Conservation (phyloP, 768 basidiomycete genomes). For the Hericium coralloides region DNA sequence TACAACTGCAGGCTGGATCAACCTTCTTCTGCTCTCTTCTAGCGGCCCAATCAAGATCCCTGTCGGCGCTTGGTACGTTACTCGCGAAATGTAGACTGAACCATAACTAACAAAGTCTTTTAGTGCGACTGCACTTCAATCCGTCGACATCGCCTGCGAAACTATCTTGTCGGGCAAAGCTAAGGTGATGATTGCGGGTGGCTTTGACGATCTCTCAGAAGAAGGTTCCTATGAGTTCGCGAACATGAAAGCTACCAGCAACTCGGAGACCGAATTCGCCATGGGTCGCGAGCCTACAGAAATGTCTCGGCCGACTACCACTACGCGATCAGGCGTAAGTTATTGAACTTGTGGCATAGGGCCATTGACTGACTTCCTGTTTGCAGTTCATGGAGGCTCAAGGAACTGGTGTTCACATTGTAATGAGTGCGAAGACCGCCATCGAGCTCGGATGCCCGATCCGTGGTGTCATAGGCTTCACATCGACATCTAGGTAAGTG, state of each 20-base stretch:
- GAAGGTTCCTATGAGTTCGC: constrained; percentile 99
- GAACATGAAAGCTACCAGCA: constrained; percentile 99
- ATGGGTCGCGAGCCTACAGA: constrained; percentile 99
- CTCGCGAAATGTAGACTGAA: not conserved
- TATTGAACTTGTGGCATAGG: constrained; percentile 1
- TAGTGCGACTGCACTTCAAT: constrained; percentile 95
- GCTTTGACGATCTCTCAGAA: constrained; percentile 96
- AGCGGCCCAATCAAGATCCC: constrained; percentile 99
- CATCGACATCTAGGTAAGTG: constrained; percentile 88
- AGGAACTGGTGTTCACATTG: constrained; percentile 92
- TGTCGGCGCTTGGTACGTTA: constrained; percentile 87
- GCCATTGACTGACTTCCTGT: not conserved
- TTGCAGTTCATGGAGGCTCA: constrained; percentile 90
- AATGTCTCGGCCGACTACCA: constrained; percentile 96
- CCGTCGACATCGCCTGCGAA: constrained; percentile 96
- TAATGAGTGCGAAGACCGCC: constrained; percentile 96
- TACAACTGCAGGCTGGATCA: constrained; percentile 97
- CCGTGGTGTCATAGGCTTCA: constrained; percentile 89
- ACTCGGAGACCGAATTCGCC: constrained; percentile 93
- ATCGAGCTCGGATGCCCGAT: constrained; percentile 91
- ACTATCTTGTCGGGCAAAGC: constrained; percentile 92
- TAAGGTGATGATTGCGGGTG: constrained; percentile 98
- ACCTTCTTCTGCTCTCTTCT: constrained; percentile 88
- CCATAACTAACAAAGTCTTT: constrained; percentile 1
- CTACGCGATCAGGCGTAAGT: constrained; percentile 86